These are phyloP conservation scores for Fusarium sp. DNA, from an alignment of 2,329 filamentous ascomycete genomes.

Conservation along the genomic window DNA sequence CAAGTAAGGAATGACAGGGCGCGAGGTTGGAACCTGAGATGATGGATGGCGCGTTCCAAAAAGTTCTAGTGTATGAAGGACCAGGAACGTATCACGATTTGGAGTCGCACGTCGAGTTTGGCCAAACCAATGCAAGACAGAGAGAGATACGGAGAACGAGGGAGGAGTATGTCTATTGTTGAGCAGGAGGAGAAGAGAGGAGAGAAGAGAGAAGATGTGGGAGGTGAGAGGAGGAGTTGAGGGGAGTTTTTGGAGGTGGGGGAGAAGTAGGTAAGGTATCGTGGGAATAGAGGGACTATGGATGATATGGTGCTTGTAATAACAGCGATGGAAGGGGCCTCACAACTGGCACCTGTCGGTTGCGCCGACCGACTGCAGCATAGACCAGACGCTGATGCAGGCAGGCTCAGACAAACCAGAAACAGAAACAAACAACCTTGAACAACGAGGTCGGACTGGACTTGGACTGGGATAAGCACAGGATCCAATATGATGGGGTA, in stretches of 20 bases:
- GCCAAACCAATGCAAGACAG: constrained; percentile 9
- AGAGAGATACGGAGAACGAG: constrained; percentile 17
- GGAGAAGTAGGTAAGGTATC: constrained; percentile 23
- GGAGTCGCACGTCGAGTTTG: constrained; percentile 30
- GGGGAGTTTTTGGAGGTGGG: constrained; percentile 24
- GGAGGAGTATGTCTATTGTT: constrained; percentile 16
- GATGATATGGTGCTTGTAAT: constrained; percentile 25
- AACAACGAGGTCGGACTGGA: constrained; percentile 32
- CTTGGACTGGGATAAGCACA: constrained; percentile 36
- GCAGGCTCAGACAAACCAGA: constrained; percentile 15
- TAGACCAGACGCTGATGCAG: constrained; percentile 7
- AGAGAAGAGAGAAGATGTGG: constrained; percentile 23
- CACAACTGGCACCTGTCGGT: constrained; percentile 35
- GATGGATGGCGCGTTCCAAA: constrained; percentile 25
- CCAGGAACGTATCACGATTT: constrained; percentile 31
- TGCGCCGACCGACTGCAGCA: constrained; percentile 31
- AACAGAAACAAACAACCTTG: constrained; percentile 17
- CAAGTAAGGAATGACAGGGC: constrained; percentile 28
- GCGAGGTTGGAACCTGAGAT: constrained; percentile 22
- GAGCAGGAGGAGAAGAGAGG: constrained; percentile 18
- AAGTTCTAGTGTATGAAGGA: constrained; percentile 19
- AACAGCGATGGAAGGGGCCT: constrained; percentile 31
- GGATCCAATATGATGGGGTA: constrained; percentile 38
- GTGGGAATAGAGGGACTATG: constrained; percentile 19
- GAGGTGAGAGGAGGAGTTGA: constrained; percentile 21